Conservation (phyloP, 495 filamentous ascomycete species). For the Hypomontagnella submonticulosa region DNA sequence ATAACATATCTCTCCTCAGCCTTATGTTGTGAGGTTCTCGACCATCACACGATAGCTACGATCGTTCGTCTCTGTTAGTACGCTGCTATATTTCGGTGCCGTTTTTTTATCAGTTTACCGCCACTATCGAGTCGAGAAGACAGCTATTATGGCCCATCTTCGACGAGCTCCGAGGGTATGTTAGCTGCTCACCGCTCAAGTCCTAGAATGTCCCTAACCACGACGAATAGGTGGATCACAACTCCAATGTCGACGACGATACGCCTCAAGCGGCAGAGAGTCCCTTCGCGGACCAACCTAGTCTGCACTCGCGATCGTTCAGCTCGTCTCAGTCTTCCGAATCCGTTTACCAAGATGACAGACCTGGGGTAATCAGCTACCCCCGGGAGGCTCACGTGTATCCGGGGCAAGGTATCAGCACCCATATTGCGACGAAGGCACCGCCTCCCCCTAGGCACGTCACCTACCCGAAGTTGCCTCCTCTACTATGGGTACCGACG, state of each 20-base stretch:
- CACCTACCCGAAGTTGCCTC: neutral
- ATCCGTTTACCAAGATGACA: slow-evolving; percentile 10
- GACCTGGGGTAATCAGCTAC: slow-evolving; percentile 4
- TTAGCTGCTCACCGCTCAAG: neutral
- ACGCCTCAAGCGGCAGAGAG: slow-evolving; percentile 4
- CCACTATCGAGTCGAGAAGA: neutral
- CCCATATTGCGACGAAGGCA: neutral
- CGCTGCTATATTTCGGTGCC: neutral
- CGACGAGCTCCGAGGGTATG: slow-evolving; percentile 18
- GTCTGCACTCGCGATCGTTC: neutral
- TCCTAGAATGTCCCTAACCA: slow-evolving; percentile 2
- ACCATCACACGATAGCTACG: neutral
- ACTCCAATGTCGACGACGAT: slow-evolving; percentile 1
- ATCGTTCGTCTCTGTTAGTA: neutral
- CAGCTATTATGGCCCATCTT: neutral
- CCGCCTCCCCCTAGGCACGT: neutral
- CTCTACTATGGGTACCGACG: neutral
- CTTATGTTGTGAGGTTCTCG: neutral
- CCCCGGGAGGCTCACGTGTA: neutral
- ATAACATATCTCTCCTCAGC: neutral
- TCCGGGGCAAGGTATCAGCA: slow-evolving; percentile 7
- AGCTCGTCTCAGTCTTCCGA: neutral
- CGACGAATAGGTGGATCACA: slow-evolving; percentile 8
- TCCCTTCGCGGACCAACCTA: slow-evolving; percentile 19
- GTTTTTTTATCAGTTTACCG: neutral